Base-by-base conservation (phyloP, 2,329 filamentous ascomycete genomes). In the Alternaria solani region DNA sequence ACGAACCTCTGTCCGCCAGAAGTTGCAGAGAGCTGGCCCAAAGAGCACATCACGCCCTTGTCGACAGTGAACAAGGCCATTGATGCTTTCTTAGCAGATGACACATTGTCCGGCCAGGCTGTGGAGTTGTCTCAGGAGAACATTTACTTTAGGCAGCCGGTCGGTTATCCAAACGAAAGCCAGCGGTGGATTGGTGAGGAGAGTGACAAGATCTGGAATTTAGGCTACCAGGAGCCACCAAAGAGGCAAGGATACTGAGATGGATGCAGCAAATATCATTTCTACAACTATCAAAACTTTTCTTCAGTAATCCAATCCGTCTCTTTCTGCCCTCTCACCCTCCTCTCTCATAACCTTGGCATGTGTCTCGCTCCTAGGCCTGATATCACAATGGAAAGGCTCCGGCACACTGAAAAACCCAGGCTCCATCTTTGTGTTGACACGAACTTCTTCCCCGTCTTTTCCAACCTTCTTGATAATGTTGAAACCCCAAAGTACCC, bases 81-180 rank as follows among this genome's bases (percentile, higher is more conserved):
- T 49, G 75, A 78, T 51, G 77, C 73, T 11, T 72, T 81, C 42
- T 61, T 80, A 11, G 69, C 52, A 0, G 73, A 77, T 44, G 69
- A 77, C 43, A 67, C 56, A 1, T 62, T 79, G 68, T 79, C 75
- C 0, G 81, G 80, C 0, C 73, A 81, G 63, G 71, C 71, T 7
- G 79, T 82, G 14, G 81, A 83, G 67, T 66, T 81, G 48, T 73
- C 70, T 4, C 68, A 78, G 57, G 79, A 79, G n/a, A 71, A 79
- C 6, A 70, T 82, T 11, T 78, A 77, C 49, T 81, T 81, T 53
- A 75, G 79, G 49, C 61, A 79, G 51, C 74, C 72, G 57, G 65
- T 74, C 26, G 77, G 78, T 14, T 82, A 74, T 65, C 69, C 72
- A 8, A 79, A 80, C 62, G 75, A 78, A 53, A 82, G 79, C 62